Conservation (phyloP, 306 rosid species). For the Purshia tridentata region DNA sequence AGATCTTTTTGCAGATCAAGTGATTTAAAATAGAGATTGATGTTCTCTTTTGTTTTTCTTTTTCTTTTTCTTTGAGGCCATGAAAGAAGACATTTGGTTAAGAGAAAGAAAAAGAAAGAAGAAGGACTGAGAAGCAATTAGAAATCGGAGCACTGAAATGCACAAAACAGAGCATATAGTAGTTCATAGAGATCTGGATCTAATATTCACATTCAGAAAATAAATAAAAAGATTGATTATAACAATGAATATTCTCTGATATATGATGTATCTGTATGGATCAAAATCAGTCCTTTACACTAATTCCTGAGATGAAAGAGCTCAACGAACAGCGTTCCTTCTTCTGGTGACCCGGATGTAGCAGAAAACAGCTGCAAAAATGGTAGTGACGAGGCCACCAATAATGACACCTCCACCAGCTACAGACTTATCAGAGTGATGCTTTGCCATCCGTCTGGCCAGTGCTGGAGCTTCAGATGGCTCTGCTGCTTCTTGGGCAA, state of each 20-base stretch:
- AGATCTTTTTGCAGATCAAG: neutral
- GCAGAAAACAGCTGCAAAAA: conserved; percentile 81
- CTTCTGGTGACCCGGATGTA: conserved; percentile 80
- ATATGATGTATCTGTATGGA: conserved; percentile 5
- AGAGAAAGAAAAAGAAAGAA: neutral
- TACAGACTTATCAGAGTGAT: conserved; percentile 62
- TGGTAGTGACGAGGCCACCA: conserved; percentile 76
- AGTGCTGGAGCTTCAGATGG: conserved; percentile 51
- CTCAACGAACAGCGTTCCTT: conserved; percentile 31
- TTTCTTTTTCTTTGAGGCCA: too few species aligned
- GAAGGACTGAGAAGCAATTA: neutral
- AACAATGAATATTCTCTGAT: conserved; percentile 3
- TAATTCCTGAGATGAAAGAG: neutral
- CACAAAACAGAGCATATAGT: neutral
- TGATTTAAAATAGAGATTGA: neutral
- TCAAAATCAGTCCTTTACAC: conserved; percentile 4
- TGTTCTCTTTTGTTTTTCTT: too few species aligned
- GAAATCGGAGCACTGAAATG: neutral
- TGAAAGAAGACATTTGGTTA: too few species aligned
- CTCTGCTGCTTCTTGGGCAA: conserved; percentile 14
- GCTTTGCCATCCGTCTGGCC: conserved; percentile 31
- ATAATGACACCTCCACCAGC: conserved; percentile 91
- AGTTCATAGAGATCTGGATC: neutral
- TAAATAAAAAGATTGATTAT: neutral
- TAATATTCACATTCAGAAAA: conserved; percentile 5